A percentile compares a stretch with the other conserved stretches of the same genome.
Conservation (phyloP, 345 rosid species). For the Firmiana major region DNA sequence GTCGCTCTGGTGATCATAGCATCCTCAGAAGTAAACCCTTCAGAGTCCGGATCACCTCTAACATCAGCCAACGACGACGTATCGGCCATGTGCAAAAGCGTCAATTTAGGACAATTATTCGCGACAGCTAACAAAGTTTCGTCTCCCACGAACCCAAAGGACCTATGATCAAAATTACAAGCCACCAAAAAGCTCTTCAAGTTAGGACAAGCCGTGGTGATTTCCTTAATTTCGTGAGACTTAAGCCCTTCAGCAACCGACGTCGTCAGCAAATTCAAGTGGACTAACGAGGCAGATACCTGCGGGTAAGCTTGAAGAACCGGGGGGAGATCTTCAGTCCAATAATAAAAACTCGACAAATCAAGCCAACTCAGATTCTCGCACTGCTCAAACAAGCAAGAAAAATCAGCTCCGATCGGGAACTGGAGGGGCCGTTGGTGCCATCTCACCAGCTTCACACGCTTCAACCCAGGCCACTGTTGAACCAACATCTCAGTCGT, state of each 20-base stretch:
- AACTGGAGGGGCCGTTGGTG: constrained; percentile 54
- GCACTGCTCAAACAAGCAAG: constrained; percentile 51
- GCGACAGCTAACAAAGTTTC: constrained; percentile 63
- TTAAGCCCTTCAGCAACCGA: constrained; percentile 74
- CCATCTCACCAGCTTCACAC: constrained; percentile 82
- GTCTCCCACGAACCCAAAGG: constrained; percentile 68
- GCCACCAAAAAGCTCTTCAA: constrained; percentile 53
- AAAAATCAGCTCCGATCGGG: constrained; percentile 54
- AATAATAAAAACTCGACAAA: constrained; percentile 75
- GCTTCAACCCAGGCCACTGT: constrained; percentile 60
- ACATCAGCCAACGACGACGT: constrained; percentile 37
- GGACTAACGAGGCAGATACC: constrained; percentile 38
- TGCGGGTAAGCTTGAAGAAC: constrained; percentile 49
- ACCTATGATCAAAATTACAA: constrained; percentile 75
- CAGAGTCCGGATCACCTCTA: constrained; percentile 45
- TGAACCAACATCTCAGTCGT: constrained; percentile 52
- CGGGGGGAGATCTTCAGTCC: constrained; percentile 89
- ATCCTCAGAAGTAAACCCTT: constrained; percentile 48
- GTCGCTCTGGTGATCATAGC: constrained; percentile 44
- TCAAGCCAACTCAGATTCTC: constrained; percentile 42
- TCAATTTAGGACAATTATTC: constrained; percentile 52
- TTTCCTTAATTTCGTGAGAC: constrained; percentile 54
- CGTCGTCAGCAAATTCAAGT: constrained; percentile 65
- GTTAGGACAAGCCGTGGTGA: constrained; percentile 61
- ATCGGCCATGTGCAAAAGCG: constrained; percentile 65